Evolutionary conservation across 23 red algal genomes (phyloP).

Genomic region (Gracilaria domingensis): DNA sequence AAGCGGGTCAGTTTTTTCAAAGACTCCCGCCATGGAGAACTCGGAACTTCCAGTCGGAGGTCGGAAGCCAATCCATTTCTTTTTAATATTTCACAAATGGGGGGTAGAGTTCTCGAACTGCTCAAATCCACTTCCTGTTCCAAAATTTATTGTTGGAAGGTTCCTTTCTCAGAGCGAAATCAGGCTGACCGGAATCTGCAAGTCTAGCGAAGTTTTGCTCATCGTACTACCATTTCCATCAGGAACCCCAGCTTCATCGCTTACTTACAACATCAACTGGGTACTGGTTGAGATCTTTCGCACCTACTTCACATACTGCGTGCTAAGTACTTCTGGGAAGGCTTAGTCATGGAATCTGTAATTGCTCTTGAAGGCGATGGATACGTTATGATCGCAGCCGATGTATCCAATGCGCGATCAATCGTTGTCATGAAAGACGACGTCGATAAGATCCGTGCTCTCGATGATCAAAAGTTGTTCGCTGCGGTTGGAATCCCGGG

Average conservation of each 20-base stretch:
- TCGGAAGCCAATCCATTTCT: neutral
- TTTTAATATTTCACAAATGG: neutral
- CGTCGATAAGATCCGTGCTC: slow-evolving; percentile 91
- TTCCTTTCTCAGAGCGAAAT: too few relatives aligned
- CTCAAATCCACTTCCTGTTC: too few relatives aligned
- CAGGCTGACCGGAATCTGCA: too few relatives aligned
- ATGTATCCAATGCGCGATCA: slow-evolving; percentile 86
- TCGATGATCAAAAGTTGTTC: slow-evolving; percentile 88
- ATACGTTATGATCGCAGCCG: slow-evolving; percentile 90
- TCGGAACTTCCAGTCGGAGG: too few relatives aligned
- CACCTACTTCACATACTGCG: neutral
- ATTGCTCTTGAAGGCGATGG: slow-evolving; percentile 89
- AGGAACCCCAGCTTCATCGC: too few relatives aligned
- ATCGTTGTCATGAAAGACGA: slow-evolving; percentile 99
- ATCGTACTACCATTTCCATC: too few relatives aligned
- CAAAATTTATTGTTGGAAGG: too few relatives aligned
- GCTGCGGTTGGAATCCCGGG: slow-evolving; percentile 81
- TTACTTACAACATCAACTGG: neutral
- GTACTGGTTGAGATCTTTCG: too few relatives aligned
- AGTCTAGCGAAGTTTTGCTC: too few relatives aligned
- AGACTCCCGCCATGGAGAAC: too few relatives aligned
- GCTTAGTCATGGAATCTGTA: slow-evolving; percentile 85
- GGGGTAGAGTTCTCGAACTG: neutral
- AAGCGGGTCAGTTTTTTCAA: too few relatives aligned
- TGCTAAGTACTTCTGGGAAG: neutral